Base-by-base conservation (phyloP, 345 rosid species). In the Bretschneidera sinensis region DNA sequence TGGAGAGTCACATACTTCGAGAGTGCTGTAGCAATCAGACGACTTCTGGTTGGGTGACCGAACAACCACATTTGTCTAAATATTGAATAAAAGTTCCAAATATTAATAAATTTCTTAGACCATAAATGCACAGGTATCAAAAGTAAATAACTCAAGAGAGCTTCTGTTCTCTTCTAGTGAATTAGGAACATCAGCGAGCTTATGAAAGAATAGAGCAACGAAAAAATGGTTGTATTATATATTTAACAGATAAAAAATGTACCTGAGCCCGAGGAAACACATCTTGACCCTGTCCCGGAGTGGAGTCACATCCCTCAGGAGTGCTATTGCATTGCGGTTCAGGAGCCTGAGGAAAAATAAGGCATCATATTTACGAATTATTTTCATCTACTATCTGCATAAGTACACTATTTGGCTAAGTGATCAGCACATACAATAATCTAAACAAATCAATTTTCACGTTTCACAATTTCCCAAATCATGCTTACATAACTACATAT, bases 231-330 rank as follows among this genome's bases (percentile, higher is more conserved):
- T 39, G 59, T 56, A 28, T 25, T 14, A 65, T 33, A 45, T 17
- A 22, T 51, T 25, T 39, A 48, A 25, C 34, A 48, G 39, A 21
- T 35, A 20, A 16, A 33, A 17, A 51, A 48, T 17, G 51, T 43
- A 71, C 74, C 78, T 56, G 48, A n/a, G n/a, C n/a, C n/a, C n/a
- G n/a, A 51, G 60, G 28, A 52, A 45, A 48, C 59, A 48, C 60
- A 24, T 62, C 62, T 60, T 51, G 60, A 51, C 57, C 70, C 51
- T 52, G 18, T 60, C 28, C 62, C 25, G 39, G 19, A 59, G 33
- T 55, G 39, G 51, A 45, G 51, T 62, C 62, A 17, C 15, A 62
- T 22, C 59, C 52, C 60, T 48, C 33, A 53, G 48, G 24, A 49
- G 50, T 31, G 33, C 54, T 70, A 61, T 21, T 24, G 65, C 66